Evolutionary conservation across 768 basidiomycete species (phyloP).

Genomic region (Kwoniella heveanensis): DNA sequence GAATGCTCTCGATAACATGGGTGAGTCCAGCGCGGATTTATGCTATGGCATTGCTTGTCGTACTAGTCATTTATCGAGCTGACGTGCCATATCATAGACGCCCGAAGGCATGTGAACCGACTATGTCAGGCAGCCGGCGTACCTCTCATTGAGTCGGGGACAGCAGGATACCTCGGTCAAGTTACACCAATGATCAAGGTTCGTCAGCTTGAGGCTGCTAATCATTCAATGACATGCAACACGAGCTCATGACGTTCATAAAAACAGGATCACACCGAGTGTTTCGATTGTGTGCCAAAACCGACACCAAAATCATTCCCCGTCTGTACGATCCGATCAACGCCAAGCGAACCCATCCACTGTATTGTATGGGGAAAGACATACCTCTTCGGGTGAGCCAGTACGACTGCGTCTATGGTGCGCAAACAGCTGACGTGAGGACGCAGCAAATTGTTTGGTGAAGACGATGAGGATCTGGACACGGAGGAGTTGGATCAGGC

Average conservation of each 20-base stretch:
- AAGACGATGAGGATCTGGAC: conserved; percentile 73
- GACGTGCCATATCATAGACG: conserved; percentile 62
- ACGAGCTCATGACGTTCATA: conserved; percentile 2
- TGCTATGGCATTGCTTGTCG: not conserved
- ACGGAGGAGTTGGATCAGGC: conserved; percentile 84
- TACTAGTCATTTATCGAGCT: too few species aligned
- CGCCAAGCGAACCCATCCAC: conserved; percentile 94
- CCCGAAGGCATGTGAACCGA: conserved; percentile 91
- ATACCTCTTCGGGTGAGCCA: conserved; percentile 82
- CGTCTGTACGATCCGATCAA: conserved; percentile 95
- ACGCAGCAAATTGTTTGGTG: conserved; percentile 85
- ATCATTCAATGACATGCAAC: not conserved
- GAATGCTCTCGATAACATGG: conserved; percentile 94
- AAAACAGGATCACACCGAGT: conserved; percentile 78
- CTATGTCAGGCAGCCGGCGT: conserved; percentile 93
- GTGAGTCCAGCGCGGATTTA: conserved; percentile 59
- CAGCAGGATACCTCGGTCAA: conserved; percentile 94
- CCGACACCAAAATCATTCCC: conserved; percentile 92
- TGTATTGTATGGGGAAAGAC: conserved; percentile 99
- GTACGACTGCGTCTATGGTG: not conserved
- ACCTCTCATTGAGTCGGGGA: conserved; percentile 92
- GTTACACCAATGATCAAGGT: conserved; percentile 92
- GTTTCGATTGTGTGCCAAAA: conserved; percentile 94
- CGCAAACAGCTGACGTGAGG: conserved; percentile 15
- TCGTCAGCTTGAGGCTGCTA: conserved; percentile 17